Evolutionary conservation across 805 yeast species (phyloP), one percentile per base, ranked within the genome.

Genomic region (Starmera amethionina): DNA sequence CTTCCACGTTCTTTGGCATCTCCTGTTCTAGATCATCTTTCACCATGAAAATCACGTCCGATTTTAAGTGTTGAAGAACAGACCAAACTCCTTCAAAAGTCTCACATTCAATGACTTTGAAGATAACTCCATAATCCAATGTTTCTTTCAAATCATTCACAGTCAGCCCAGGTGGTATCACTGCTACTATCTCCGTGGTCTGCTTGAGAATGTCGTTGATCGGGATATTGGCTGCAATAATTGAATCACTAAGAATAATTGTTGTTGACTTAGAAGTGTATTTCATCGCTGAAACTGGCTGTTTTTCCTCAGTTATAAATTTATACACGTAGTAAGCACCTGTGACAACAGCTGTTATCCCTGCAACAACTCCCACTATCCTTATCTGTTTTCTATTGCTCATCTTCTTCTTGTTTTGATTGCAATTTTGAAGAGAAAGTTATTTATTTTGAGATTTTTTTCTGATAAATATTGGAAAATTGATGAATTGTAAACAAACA

Each of bases 81-180:
- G 78, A 75, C 60, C 74, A 69, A 11, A 75, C 54, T 3, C 82
- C 79, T 11, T 56, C 59, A 40, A 60, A 60, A 1, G 72, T 66
- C n/a, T 65, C 69, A 37, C 78, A 71, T 36, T 59, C 60, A 3
- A 76, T 67, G 11, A 72, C 48, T 39, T 68, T 64, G 43, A 54
- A 55, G 16, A 44, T 39, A 19, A 52, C 38, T 2, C 42, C 43
- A 3, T 46, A 34, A 3, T 58, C 55, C 2, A 64, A 42, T 11
- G 51, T 40, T 30, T 40, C 40, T 4, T 42, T 35, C 8, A 55
- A 36, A 42, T 53, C 49, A 29, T 38, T 36, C 15, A 45, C 12
- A 4, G 48, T 30, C 27, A 55, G 41, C 5, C 52, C 55, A 6
- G 71, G 66, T 3, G 62, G 56, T 25, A 67, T 48, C 2, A 68